Conservation (phyloP, 2,329 filamentous ascomycete genomes). For the Lecanicillium sp. region DNA sequence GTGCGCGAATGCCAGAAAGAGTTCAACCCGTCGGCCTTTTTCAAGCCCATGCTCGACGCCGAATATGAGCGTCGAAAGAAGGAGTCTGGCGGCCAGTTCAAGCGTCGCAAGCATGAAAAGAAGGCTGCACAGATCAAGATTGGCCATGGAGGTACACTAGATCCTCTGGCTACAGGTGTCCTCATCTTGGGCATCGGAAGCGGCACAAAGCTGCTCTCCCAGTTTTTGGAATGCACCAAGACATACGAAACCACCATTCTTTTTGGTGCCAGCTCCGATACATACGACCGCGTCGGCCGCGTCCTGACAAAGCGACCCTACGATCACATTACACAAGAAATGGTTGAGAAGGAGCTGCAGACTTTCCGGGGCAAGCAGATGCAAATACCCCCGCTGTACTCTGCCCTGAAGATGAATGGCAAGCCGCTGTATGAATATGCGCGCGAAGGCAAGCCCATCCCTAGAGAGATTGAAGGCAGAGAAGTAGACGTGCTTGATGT, state of each 20-base stretch:
- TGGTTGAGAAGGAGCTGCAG: conserved; percentile 67
- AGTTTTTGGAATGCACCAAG: conserved; percentile 85
- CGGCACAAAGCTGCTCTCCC: conserved; percentile 73
- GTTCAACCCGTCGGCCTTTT: conserved; percentile 74
- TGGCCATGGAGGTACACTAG: conserved; percentile 90
- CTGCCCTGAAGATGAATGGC: conserved; percentile 84
- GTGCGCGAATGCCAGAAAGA: conserved; percentile 78
- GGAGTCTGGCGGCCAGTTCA: conserved; percentile 51
- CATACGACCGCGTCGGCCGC: conserved; percentile 81
- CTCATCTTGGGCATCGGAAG: conserved; percentile 80
- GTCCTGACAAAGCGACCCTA: conserved; percentile 68
- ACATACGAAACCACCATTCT: conserved; percentile 83
- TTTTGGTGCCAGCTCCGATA: conserved; percentile 88
- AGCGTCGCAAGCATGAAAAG: conserved; percentile 48
- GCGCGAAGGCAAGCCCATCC: conserved; percentile 77
- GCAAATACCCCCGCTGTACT: conserved; percentile 89
- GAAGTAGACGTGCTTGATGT: conserved; percentile 70
- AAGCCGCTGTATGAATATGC: conserved; percentile 97
- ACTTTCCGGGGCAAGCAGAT: conserved; percentile 74
- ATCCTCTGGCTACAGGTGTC: conserved; percentile 88
- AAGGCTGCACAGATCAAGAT: conserved; percentile 73
- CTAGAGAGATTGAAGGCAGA: conserved; percentile 72
- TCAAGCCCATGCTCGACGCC: conserved; percentile 65
- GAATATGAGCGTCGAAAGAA: conserved; percentile 47
- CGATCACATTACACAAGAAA: conserved; percentile 70